Conservation (phyloP, 805 yeast genomes). For the Monosporozyma siamensis region DNA sequence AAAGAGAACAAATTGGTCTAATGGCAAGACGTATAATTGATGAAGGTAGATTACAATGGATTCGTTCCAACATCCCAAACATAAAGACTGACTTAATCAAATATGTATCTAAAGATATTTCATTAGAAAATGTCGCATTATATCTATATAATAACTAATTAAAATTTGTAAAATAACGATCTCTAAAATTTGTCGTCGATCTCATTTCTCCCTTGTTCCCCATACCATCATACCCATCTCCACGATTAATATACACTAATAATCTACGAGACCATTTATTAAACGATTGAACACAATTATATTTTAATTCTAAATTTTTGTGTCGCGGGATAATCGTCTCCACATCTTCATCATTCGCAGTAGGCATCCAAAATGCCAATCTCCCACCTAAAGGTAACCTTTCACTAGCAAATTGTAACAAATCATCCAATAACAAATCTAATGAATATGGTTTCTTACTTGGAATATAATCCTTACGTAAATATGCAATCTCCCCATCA, state of each 20-base stretch:
- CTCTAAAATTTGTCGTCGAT: conserved; percentile 54
- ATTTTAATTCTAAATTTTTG: conserved; percentile 55
- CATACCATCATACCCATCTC: conserved; percentile 43
- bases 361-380: conserved; percentile 95
- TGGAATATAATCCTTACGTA: conserved; percentile 76
- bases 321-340: conserved; percentile 72
- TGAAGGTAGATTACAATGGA: conserved; percentile 43
- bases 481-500: conserved; percentile 68
- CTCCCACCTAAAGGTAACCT: conserved; percentile 70
- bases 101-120: conserved; percentile 48
- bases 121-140: conserved; percentile 64
- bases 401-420: conserved; percentile 60
- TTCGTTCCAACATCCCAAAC: conserved; percentile 35
- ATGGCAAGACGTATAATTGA: conserved; percentile 67
- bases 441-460: conserved; percentile 87
- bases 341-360: conserved; percentile 77
- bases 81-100: conserved; percentile 39
- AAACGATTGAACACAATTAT: conserved; percentile 78
- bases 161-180: conserved; percentile 66
- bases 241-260: conserved; percentile 67
- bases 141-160: conserved; percentile 19
- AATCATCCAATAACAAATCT: conserved; percentile 66
- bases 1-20: conserved; percentile 54
- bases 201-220: conserved; percentile 37
- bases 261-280: conserved; percentile 89